Conservation (phyloP, 768 basidiomycete genomes). For the Dentipellis sp. region DNA sequence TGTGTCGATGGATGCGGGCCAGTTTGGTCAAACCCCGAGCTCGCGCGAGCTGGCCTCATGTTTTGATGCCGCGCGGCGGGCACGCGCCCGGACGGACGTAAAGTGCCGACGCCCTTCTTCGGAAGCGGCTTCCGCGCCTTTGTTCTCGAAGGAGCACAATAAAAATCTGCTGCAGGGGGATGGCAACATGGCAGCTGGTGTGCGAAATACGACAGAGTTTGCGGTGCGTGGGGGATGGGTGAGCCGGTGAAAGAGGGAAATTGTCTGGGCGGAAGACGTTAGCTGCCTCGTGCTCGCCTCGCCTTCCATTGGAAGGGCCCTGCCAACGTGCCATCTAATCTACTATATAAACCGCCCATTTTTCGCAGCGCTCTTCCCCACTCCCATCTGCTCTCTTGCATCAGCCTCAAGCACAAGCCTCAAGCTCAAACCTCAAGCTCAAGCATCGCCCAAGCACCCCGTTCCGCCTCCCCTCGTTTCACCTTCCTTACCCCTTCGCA, state of each 20-base stretch:
- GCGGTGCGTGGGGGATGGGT: background rate
- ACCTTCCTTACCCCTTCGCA: background rate
- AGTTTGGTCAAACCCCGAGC: background rate
- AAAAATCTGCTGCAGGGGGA: no score
- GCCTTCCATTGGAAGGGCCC: background rate
- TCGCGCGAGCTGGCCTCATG: background rate
- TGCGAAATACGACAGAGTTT: background rate
- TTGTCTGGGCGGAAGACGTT: background rate
- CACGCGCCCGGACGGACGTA: background rate
- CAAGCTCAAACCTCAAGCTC: background rate
- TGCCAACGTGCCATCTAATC: background rate
- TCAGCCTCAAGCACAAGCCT: background rate
- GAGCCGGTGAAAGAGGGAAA: background rate
- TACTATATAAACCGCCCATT: background rate
- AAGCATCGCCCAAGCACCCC: background rate
- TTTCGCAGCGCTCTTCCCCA: background rate
- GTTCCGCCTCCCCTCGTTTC: background rate
- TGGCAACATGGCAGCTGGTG: background rate
- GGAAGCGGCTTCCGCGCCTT: background rate
- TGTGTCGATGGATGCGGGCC: no score
- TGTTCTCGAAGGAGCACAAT: background rate
- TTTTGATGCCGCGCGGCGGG: background rate
- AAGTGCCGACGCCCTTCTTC: background rate
- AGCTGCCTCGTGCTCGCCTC: slow-evolving; percentile 17
- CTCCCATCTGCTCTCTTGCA: background rate